These are phyloP conservation scores for Camellia granthamiana DNA, from an alignment of 148 eudicot species.

Conservation along the genomic window DNA sequence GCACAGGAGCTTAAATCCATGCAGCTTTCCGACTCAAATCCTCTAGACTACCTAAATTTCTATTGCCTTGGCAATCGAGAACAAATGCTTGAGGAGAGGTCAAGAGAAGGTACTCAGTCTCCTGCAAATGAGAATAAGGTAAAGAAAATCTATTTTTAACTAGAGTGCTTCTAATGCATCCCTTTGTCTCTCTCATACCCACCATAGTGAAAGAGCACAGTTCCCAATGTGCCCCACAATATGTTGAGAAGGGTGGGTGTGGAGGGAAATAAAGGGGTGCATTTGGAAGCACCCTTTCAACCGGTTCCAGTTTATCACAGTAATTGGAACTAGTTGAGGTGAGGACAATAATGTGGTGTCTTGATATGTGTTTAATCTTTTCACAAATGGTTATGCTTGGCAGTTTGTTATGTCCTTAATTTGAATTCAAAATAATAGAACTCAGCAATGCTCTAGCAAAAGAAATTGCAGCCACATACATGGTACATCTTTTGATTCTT, in stretches of 20 bases:
- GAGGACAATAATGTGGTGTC: background rate
- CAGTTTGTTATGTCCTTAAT: background rate
- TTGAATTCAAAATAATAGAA: background rate
- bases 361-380: background rate
- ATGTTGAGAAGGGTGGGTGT: no score
- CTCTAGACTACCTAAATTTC: slow-evolving; percentile 82
- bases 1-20: slow-evolving; percentile 67
- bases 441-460: background rate
- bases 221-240: no score
- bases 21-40: slow-evolving; percentile 62
- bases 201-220: no score
- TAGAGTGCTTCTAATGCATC: no score
- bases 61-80: slow-evolving; percentile 93
- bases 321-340: background rate
- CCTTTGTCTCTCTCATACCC: no score
- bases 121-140: slow-evolving; percentile 53
- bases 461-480: background rate
- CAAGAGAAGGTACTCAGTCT: slow-evolving; percentile 30
- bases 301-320: background rate
- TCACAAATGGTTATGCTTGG: background rate
- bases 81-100: slow-evolving; percentile 43
- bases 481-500: background rate
- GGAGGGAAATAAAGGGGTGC: no score
- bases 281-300: background rate
- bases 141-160: slow-evolving; percentile 9